phyloP scores from a whole-genome alignment of 805 yeast species.

The Myxozyma neglecta region DNA sequence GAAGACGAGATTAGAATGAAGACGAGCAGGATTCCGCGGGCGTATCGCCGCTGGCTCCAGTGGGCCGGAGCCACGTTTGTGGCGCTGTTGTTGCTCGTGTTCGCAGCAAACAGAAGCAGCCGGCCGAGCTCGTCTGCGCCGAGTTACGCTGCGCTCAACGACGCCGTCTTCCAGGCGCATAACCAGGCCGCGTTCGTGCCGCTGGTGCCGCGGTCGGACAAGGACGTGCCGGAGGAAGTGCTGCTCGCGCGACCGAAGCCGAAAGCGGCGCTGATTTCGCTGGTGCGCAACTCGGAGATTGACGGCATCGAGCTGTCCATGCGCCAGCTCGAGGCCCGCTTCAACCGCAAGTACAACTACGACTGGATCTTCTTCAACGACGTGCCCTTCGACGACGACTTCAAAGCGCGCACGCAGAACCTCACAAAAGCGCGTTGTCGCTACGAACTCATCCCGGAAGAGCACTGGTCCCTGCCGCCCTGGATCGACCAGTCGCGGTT shows the following conservation, averaged over 20 bases:
- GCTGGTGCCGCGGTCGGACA: slow-evolving; percentile 23
- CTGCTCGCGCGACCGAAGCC: slow-evolving; percentile 27
- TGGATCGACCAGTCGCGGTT: slow-evolving; percentile 52
- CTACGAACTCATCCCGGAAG: slow-evolving; percentile 58
- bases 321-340: slow-evolving; percentile 63
- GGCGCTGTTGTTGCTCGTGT: slow-evolving; percentile 21
- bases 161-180: slow-evolving; percentile 29
- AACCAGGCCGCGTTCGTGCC: slow-evolving; percentile 25
- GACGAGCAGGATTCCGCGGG: slow-evolving; percentile 15
- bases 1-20: neutral
- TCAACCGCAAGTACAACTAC: slow-evolving; percentile 62
- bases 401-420: slow-evolving; percentile 57
- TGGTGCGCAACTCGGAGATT: slow-evolving; percentile 69
- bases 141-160: slow-evolving; percentile 30
- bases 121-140: slow-evolving; percentile 17
- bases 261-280: slow-evolving; percentile 49
- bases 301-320: slow-evolving; percentile 59
- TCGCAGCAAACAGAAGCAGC: slow-evolving; percentile 1
- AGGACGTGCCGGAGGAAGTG: slow-evolving; percentile 25
- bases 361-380: slow-evolving; percentile 84
- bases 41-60: slow-evolving; percentile 23
- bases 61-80: slow-evolving; percentile 21
- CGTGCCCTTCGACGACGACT: slow-evolving; percentile 58
- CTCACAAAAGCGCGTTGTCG: slow-evolving; percentile 53
- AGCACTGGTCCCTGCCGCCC: slow-evolving; percentile 70